Base-by-base conservation (phyloP, 306 rosid species). In the Casuarina equisetifolia region DNA sequence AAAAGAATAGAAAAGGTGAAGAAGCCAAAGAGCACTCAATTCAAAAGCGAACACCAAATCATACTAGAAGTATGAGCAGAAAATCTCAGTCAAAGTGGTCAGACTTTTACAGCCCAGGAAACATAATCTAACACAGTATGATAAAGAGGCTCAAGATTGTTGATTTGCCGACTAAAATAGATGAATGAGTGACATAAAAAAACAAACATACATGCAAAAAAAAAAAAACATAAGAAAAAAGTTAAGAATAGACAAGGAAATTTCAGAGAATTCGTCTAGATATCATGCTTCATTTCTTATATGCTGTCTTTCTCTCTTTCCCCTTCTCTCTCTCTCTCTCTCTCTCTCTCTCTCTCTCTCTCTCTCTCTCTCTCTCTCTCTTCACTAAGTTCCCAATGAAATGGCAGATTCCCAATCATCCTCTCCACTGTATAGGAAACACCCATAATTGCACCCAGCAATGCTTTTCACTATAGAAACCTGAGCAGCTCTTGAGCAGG, bases 391-490 rank as follows among this genome's bases (percentile, higher is more conserved):
- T 78, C 82, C 82, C 84, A 83, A 80, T 78, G 73, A 79, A 84
- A 84, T 79, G 80, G 82, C 76, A 89, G 92, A 89, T 85, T 86
- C 90, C 86, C 92, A 89, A 91, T 91, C 89, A 91, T 91, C 89
- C 57, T 84, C 74, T 89, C 97, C 97, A 91, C 89, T 81, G 82
- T 82, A 71, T 70, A 78, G 88, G 90, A 81, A 90, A 92, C 90
- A 88, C 79, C 76, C 90, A 92, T 92, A 76, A 92, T 92, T 90
- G 88, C 91, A 86, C 94, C 97, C 97, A 91, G 84, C 91, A 88
- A 78, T 75, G 76, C 85, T 83, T 71, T 74, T 74, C 80, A 79
- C 76, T 85, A 76, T 83, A 75, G 82, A 83, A 86, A 82, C 72
- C 83, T 83, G 88, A 88, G 87, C 88, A 88, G 87, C 88, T 82